Conservation (phyloP, 345 rosid genomes). For the Nasturtium officinale region DNA sequence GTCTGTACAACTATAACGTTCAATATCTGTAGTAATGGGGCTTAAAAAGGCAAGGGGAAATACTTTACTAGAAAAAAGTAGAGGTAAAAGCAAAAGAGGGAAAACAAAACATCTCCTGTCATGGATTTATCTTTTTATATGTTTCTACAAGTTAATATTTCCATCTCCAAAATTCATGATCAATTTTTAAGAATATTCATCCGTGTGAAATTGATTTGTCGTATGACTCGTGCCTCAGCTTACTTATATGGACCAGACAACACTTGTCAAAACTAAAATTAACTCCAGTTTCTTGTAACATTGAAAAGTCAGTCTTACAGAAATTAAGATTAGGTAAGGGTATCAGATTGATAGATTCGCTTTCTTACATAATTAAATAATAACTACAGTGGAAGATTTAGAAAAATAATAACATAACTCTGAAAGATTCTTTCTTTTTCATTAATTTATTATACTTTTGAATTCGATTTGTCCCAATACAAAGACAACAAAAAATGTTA, state of each 20-base stretch:
- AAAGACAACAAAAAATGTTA: constrained; percentile 5
- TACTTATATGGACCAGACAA: constrained; percentile 4
- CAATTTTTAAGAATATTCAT: background rate
- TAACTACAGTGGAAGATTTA: constrained; percentile 25
- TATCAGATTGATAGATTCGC: constrained; percentile 29
- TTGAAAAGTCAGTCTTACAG: background rate
- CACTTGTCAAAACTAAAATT: background rate
- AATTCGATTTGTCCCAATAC: constrained; percentile 28
- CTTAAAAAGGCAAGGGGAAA: background rate
- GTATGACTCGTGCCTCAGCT: background rate
- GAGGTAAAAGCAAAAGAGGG: constrained; percentile 13
- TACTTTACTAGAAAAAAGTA: background rate
- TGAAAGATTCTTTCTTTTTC: constrained; percentile 35
- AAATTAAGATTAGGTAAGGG: background rate
- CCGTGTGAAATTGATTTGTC: background rate
- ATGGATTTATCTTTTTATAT: background rate
- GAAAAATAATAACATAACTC: constrained; percentile 19
- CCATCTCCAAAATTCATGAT: background rate
- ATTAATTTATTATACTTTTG: constrained; percentile 29
- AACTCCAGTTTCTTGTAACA: background rate
- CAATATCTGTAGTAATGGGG: constrained; percentile 4
- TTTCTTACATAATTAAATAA: background rate
- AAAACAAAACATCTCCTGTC: background rate
- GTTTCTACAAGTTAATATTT: background rate
- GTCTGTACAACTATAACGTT: constrained; percentile 18